Percentiles rank a stretch among this genome's conserved stretches.
Conservation (phyloP, 2,329 filamentous ascomycete species). For the Neopestalotiopsis sp. region DNA sequence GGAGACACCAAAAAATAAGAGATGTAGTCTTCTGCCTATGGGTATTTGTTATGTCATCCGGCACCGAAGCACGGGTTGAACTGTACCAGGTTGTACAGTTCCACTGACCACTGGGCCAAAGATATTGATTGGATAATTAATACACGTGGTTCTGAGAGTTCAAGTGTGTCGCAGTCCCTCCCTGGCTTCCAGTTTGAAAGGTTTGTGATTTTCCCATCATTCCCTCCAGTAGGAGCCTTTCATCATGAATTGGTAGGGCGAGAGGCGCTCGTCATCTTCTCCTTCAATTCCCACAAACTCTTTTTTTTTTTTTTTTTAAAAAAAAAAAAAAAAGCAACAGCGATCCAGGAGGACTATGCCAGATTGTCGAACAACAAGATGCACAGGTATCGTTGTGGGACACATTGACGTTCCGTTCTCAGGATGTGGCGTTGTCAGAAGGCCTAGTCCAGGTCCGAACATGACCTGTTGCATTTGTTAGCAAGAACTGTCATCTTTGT, state of each 20-base stretch:
- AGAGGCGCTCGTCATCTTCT: background rate
- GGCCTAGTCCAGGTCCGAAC: conserved; percentile 77
- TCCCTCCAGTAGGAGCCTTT: background rate
- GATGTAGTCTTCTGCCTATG: background rate
- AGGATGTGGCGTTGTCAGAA: conserved; percentile 23
- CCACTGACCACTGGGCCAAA: background rate
- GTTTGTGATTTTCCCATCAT: background rate
- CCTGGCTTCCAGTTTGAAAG: background rate
- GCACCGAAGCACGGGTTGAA: background rate
- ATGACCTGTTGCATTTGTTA: conserved; percentile 58
- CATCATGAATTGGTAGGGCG: background rate
- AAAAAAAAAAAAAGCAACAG: background rate
- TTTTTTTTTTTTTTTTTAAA: background rate
- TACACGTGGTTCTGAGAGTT: background rate
- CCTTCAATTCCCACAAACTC: background rate
- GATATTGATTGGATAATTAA: background rate
- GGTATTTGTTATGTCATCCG: background rate
- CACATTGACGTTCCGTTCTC: background rate
- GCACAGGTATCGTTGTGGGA: background rate
- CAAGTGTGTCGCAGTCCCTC: background rate
- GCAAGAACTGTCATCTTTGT: background rate
- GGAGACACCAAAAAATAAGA: background rate
- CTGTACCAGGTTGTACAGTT: background rate
- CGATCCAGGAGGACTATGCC: background rate
- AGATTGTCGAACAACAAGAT: background rate